Evolutionary conservation across 805 yeast species (phyloP), one percentile per base, ranked within the genome.

Genomic region (Starmerella apicola): DNA sequence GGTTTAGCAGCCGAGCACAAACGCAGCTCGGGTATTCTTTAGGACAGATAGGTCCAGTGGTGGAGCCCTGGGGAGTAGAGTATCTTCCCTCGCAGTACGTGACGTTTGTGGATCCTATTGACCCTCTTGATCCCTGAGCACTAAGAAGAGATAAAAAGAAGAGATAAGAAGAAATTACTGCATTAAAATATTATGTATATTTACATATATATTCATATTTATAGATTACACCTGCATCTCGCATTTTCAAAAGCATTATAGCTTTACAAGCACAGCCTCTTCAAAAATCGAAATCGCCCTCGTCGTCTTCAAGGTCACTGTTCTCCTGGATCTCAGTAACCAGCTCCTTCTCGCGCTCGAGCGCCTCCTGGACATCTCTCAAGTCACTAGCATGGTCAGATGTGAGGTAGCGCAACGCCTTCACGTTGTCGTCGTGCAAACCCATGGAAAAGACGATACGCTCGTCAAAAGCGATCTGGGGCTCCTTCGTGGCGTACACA

Each of bases 381-480:
- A 69, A 57, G 45, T 72, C 77, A 17, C 60, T 62, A 34, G 71
- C 59, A 48, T 70, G 70, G 37, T 67, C 67, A 39, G 69, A 67
- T 63, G 55, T 51, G 27, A 95, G 94, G 62, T 83, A 91, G 54
- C 96, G 74, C 96, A 91, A 84, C 7, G 94, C 84, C 63, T 83
- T 81, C 43, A 88, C 93, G 59, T 83, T 75, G 54, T 88, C 96
- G 52, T 85, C 84, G 63, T 88, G 94, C 50, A 88, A 70, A 34
- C 79, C 72, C 64, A 84, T 80, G 56, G 95, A 88, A 62, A 91
- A 93, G 52, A 76, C 75, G 60, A 91, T 88, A 68, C 99, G 80
- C 60, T 84, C 94, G 63, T 88, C 86, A 63, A 83, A 84, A 43
- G 84, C 81, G 13, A 63, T 65, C 62, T 84, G 95, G 25, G 99